Evolutionary conservation across 2,329 filamentous ascomycete genomes (phyloP).

Genomic region (Cytospora chrysosperma): DNA sequence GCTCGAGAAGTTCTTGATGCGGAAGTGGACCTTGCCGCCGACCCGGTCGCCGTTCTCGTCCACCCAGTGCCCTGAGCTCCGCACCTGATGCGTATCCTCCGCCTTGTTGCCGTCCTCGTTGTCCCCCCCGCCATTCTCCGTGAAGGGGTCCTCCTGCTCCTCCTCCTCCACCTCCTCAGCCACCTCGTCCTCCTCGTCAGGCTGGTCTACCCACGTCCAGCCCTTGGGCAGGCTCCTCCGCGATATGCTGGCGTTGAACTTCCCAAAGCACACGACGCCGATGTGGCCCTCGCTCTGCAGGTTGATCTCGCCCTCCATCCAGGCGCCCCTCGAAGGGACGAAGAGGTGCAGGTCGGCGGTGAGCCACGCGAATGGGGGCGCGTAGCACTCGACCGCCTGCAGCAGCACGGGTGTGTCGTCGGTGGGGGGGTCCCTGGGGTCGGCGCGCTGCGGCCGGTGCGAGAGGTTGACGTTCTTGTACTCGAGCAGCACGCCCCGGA

Average conservation of each 20-base stretch:
- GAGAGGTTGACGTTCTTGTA: slow-evolving; percentile 70
- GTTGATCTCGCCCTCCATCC: slow-evolving; percentile 78
- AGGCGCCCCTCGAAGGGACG: slow-evolving; percentile 68
- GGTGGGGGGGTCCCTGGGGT: slow-evolving; percentile 42
- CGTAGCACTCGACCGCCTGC: slow-evolving; percentile 73
- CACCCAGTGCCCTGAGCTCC: slow-evolving; percentile 70
- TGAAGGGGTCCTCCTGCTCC: slow-evolving; percentile 30
- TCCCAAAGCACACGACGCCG: slow-evolving; percentile 83
- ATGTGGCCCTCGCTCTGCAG: slow-evolving; percentile 87
- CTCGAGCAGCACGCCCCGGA: slow-evolving; percentile 71
- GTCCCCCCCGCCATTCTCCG: slow-evolving; percentile 31
- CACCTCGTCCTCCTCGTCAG: slow-evolving; percentile 38
- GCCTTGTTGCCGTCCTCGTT: slow-evolving; percentile 43
- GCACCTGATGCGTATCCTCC: slow-evolving; percentile 52
- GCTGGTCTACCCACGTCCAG: slow-evolving; percentile 77
- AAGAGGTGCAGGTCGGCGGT: slow-evolving; percentile 86
- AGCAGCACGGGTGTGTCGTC: slow-evolving; percentile 47
- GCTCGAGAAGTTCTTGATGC: slow-evolving; percentile 82
- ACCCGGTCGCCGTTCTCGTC: slow-evolving; percentile 69
- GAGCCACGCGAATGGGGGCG: slow-evolving; percentile 82
- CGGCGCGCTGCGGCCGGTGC: slow-evolving; percentile 52
- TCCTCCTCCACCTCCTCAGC: slow-evolving; percentile 24
- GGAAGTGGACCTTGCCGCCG: slow-evolving; percentile 69
- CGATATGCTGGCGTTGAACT: slow-evolving; percentile 89
- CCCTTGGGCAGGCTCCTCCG: slow-evolving; percentile 68